A percentile compares a stretch with the other conserved stretches of the same genome.
Conservation (phyloP, 768 basidiomycete genomes). For the Kwoniella dejecticola region DNA sequence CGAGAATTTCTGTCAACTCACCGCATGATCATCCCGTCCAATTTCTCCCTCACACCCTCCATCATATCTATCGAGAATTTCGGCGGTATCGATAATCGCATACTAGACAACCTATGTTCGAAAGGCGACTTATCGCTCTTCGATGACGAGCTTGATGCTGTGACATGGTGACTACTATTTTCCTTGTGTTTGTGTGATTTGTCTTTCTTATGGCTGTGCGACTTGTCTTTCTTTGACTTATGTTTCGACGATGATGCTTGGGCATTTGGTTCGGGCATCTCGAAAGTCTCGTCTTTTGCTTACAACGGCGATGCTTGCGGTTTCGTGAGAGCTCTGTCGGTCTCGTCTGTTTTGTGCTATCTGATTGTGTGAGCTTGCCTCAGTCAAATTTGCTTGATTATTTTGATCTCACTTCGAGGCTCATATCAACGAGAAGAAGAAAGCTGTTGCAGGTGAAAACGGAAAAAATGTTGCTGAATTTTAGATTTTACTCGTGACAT, state of each 20-base stretch:
- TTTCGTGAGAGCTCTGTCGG: too few relatives aligned
- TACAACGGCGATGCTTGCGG: too few relatives aligned
- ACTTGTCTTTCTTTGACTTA: constrained; percentile 19
- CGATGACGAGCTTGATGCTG: constrained; percentile 6
- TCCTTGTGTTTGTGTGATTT: constrained; percentile 10
- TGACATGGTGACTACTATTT: not conserved
- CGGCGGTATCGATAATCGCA: constrained; percentile 76
- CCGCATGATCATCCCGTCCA: constrained; percentile 96
- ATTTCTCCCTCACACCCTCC: constrained; percentile 78
- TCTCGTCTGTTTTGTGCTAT: too few relatives aligned
- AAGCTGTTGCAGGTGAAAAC: not conserved
- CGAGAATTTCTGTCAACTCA: constrained; percentile 59
- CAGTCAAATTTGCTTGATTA: too few relatives aligned
- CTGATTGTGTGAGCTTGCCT: too few relatives aligned
- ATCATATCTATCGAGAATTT: constrained; percentile 73
- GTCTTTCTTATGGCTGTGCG: constrained; percentile 19
- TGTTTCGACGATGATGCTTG: constrained; percentile 23
- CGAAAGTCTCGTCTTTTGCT: not conserved
- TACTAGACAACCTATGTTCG: constrained; percentile 59
- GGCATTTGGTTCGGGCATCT: constrained; percentile 21
- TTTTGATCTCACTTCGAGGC: too few relatives aligned
- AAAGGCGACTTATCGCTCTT: constrained; percentile 59
- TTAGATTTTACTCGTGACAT: constrained; percentile 15
- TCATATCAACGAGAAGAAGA: too few relatives aligned
- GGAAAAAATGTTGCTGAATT: constrained; percentile 13